Conservation (phyloP, 2,329 filamentous ascomycete genomes). For the Fusarium pininemorale region DNA sequence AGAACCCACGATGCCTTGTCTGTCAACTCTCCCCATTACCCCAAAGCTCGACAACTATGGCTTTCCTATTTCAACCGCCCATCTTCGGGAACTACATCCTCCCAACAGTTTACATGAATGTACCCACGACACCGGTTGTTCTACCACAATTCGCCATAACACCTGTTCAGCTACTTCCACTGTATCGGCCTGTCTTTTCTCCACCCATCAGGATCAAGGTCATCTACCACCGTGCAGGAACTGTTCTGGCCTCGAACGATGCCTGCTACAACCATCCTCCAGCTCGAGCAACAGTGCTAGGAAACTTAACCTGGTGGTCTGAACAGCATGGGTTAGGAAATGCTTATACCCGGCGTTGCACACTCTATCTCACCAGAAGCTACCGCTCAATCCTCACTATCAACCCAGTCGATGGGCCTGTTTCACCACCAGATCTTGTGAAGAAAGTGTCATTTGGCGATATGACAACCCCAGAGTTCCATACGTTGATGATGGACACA, state of each 20-base stretch:
- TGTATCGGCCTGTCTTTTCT: not conserved
- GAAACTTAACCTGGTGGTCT: slow-evolving; percentile 23
- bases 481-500: slow-evolving; percentile 33
- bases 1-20: not conserved
- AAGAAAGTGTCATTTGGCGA: slow-evolving; percentile 43
- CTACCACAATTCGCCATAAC: not conserved
- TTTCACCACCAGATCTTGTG: slow-evolving; percentile 39
- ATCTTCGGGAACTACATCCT: slow-evolving; percentile 28
- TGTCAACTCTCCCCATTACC: not conserved
- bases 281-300: slow-evolving; percentile 22
- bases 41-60: slow-evolving; percentile 28
- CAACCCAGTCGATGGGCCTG: slow-evolving; percentile 3
- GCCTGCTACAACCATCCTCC: slow-evolving; percentile 23
- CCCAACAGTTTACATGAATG: not conserved
- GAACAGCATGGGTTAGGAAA: slow-evolving; percentile 16
- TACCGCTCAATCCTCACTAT: slow-evolving; percentile 11
- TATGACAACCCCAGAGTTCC: slow-evolving; percentile 38
- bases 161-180: not conserved
- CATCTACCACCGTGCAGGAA: slow-evolving; percentile 31
- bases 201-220: slow-evolving; percentile 24
- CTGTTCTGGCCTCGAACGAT: slow-evolving; percentile 24
- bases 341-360: slow-evolving; percentile 24
- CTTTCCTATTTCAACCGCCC: slow-evolving; percentile 40
- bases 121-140: not conserved
- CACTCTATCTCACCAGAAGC: slow-evolving; percentile 24